Percentiles rank a stretch among this genome's conserved stretches.
Evolutionary conservation across 345 rosid species (phyloP).

Genomic region (Populus davidiana): DNA sequence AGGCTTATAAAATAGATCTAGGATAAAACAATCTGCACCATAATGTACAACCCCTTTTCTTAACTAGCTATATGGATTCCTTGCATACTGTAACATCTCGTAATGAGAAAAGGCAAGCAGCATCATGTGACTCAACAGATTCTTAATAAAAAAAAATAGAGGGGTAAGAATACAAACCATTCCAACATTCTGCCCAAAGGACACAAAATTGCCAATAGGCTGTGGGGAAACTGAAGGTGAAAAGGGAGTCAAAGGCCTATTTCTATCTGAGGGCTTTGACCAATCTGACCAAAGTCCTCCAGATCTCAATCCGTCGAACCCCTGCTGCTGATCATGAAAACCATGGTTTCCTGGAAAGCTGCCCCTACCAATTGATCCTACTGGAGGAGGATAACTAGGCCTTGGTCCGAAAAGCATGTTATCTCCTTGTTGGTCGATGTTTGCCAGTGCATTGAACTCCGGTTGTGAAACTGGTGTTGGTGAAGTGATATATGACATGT

Average conservation of each 20-base stretch:
- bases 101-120: not conserved
- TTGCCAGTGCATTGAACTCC: constrained; percentile 51
- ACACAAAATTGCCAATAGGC: constrained; percentile 56
- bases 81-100: not conserved
- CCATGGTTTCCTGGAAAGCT: constrained; percentile 53
- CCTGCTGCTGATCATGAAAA: constrained; percentile 66
- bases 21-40: not conserved
- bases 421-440: constrained; percentile 71
- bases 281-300: constrained; percentile 85
- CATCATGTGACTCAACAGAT: not conserved
- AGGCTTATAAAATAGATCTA: not conserved
- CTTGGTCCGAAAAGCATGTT: constrained; percentile 64
- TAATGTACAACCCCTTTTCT: not conserved
- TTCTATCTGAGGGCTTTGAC: constrained; percentile 68
- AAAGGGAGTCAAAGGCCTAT: constrained; percentile 55
- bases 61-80: not conserved
- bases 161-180: constrained; percentile 47
- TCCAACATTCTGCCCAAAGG: constrained; percentile 61
- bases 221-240: constrained; percentile 77
- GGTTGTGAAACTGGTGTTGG: constrained; percentile 61
- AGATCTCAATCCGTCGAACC: constrained; percentile 64
- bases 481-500: constrained; percentile 64
- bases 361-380: constrained; percentile 69
- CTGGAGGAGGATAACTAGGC: constrained; percentile 59
- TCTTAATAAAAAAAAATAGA: not conserved